Percentiles rank a stretch among this genome's conserved stretches.
Evolutionary conservation across 2,329 filamentous ascomycete genomes (phyloP).

Genomic region (Penicillium brasilianum): DNA sequence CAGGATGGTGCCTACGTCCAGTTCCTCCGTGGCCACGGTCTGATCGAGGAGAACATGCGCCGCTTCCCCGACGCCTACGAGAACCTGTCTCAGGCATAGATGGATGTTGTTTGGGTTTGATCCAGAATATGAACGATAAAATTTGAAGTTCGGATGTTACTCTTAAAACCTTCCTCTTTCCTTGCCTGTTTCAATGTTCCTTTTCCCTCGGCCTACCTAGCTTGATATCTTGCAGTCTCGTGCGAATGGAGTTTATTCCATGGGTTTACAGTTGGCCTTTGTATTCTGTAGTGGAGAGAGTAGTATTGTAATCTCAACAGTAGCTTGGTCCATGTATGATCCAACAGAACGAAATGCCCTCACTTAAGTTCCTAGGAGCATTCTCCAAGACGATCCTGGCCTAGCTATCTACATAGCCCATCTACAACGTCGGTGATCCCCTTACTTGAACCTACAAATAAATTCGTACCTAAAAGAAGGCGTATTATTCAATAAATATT

Average conservation of each 20-base stretch:
- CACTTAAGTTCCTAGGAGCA: neutral
- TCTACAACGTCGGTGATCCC: neutral
- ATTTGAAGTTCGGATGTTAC: conserved; percentile 28
- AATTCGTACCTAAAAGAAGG: neutral
- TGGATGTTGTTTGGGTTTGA: conserved; percentile 35
- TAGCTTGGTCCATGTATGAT: neutral
- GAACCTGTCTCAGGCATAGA: conserved; percentile 52
- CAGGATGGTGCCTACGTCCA: conserved; percentile 99
- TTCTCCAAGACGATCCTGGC: neutral
- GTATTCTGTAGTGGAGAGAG: neutral
- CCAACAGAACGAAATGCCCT: neutral
- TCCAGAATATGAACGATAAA: conserved; percentile 37
- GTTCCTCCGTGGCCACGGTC: conserved; percentile 95
- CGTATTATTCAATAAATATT: neutral
- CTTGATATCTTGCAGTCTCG: conserved; percentile 32
- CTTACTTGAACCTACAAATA: neutral
- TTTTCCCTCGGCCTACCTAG: conserved; percentile 22
- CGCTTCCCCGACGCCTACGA: conserved; percentile 88
- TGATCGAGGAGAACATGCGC: conserved; percentile 83
- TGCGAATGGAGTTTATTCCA: conserved; percentile 33
- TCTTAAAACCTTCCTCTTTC: conserved; percentile 13
- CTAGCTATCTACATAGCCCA: too few relatives aligned
- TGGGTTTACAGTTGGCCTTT: conserved; percentile 19
- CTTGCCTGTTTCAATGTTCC: conserved; percentile 20
- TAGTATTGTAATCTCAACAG: neutral